Base-by-base conservation (phyloP, 1,284 basidiomycete genomes). In the Leccinum proximum region DNA sequence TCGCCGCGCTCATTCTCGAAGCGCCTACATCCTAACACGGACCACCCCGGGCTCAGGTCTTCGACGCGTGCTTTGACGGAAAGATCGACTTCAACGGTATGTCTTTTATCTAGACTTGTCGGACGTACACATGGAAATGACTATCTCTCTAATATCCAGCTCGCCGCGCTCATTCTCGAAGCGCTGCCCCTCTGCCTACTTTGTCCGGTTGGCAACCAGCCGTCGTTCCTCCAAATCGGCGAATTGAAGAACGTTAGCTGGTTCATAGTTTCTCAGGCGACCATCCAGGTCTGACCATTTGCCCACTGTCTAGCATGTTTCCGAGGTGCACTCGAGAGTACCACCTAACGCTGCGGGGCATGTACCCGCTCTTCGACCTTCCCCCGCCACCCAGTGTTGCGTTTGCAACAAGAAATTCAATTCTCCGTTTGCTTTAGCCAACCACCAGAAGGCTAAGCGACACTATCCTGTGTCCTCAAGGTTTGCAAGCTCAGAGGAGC, bases 361-460 rank as follows among this genome's bases (percentile, higher is more conserved):
- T 33, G 50, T 61, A 30, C 56, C 64, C 6, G 13, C 54, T 38
- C 64, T 40, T n/a, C 65, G 58, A 10, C 61, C 59, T 26, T 56
- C 56, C 59, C 18, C 67, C 14, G 5, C 66, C 9, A 67, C 66
- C 50, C 58, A 61, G 62, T 75, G 74, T 64, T 62, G 53, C 58
- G 22, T 76, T 30, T 75, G 74, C 66, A 66, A 72, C 62, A 74
- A 70, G 61, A 70, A 62, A 60, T 76, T 76, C 54, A 61, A 69
- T 22, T 63, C 70, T 26, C 58, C 65, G 11, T 48, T 0, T 26
- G 74, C 59, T 22, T 63, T 77, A 18, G 58, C 64, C 14, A 61
- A 58, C 37, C 74, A 75, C 61, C 73, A 68, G 62, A 68, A 62
- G 6, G 71, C 64, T 37, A 75, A 75, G 58, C 58, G 5, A 16